Evolutionary conservation across 495 filamentous ascomycete species (phyloP).

Genomic region (Beverwykella pulmonaria): DNA sequence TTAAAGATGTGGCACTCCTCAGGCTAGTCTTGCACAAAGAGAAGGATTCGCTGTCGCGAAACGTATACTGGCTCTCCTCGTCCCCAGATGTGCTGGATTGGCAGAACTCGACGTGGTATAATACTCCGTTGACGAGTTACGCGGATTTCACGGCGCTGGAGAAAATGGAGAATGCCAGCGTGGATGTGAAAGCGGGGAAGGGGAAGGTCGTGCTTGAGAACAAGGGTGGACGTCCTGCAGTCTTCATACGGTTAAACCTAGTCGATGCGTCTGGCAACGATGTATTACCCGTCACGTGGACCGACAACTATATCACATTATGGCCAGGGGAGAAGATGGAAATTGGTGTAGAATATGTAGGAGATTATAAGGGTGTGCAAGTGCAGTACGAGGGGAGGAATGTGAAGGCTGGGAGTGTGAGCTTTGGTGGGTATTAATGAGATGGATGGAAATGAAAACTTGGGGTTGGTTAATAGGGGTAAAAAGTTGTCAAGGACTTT

Average conservation of each 20-base stretch:
- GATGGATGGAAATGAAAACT: too few relatives aligned
- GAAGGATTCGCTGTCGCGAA: conserved; percentile 53
- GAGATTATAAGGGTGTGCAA: not conserved
- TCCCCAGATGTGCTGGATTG: conserved; percentile 57
- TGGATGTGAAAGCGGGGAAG: conserved; percentile 42
- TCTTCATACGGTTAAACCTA: conserved; percentile 58
- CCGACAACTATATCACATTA: conserved; percentile 66
- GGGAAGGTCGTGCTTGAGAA: conserved; percentile 52
- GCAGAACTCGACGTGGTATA: conserved; percentile 60
- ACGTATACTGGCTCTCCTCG: conserved; percentile 64
- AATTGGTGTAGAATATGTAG: conserved; percentile 21
- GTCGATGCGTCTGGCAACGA: conserved; percentile 50
- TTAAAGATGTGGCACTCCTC: conserved; percentile 54
- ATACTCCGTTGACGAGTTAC: conserved; percentile 59
- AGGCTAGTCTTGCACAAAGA: conserved; percentile 50
- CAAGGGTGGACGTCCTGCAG: conserved; percentile 54
- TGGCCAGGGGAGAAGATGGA: conserved; percentile 58
- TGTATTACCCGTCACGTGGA: conserved; percentile 59
- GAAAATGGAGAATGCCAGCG: conserved; percentile 45
- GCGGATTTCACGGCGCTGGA: conserved; percentile 56
- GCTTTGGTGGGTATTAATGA: conserved; percentile 1
- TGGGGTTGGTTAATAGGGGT: too few relatives aligned
- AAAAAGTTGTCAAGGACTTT: too few relatives aligned
- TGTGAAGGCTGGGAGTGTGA: not conserved
- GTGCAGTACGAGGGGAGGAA: conserved; percentile 12